Evolutionary conservation across 345 rosid genomes (phyloP).

Genomic region (Barbarea vulgaris): DNA sequence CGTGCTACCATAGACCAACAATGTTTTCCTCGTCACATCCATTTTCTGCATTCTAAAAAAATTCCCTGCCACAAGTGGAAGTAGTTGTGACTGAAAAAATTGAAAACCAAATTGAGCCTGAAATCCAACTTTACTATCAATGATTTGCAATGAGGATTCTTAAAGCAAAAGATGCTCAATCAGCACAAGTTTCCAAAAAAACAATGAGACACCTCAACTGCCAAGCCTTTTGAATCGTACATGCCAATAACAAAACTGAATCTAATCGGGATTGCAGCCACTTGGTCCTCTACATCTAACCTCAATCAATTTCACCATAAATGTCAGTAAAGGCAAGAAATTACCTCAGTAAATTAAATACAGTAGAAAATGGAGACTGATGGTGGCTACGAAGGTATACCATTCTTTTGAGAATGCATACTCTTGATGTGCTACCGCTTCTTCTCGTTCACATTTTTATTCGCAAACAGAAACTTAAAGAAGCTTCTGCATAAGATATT

Average conservation of each 20-base stretch:
- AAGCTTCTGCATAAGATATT: background rate
- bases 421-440: conserved; percentile 4
- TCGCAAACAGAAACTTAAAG: conserved; percentile 6
- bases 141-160: background rate
- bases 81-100: conserved; percentile 13
- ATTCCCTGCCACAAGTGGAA: conserved; percentile 48
- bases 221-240: background rate
- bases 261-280: no score
- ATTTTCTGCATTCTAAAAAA: conserved; percentile 45
- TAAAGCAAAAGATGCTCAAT: background rate
- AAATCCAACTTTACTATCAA: conserved; percentile 40
- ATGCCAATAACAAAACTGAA: background rate
- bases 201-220: background rate
- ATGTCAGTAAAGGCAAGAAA: background rate
- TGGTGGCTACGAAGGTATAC: background rate
- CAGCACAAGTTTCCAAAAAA: background rate
- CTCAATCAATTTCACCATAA: background rate
- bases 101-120: conserved; percentile 6
- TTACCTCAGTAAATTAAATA: background rate
- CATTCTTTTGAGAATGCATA: background rate
- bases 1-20: conserved; percentile 27
- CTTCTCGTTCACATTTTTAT: background rate
- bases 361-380: background rate
- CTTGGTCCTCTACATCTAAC: background rate
- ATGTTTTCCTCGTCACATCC: conserved; percentile 51